Base-by-base conservation (phyloP, 2,329 filamentous ascomycete genomes). In the Neonectria magnoliae region DNA sequence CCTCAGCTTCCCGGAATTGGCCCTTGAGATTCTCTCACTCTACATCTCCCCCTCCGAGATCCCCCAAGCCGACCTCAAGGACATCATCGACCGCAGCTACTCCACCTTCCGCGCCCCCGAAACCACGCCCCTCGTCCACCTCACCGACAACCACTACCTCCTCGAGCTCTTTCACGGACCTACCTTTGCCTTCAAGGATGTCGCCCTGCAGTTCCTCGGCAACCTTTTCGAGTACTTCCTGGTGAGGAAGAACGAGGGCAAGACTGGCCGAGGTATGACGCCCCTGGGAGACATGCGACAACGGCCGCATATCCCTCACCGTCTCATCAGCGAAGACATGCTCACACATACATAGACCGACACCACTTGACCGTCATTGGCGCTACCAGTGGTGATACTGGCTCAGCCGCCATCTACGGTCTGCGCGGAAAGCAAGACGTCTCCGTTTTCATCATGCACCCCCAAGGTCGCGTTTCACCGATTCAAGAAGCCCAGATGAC, bases 401-500 rank as follows among this genome's bases (percentile, higher is more conserved):
- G 95, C 25, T 97, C 93, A 29, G 95, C 95, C 11, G 96, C 96
- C 70, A 98, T 99, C 73, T 98, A 98, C 76, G 96, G 96, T 60
- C 85, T 99, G 59, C 85, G 94, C 55, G 94, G 94, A 59, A 98
- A 98, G 88, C 94, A 97, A 81, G 96, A 99, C 84, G 93, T 98
- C 16, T 97, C 93, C 0, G 93, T 98, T 57, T 96, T 97, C 82
- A 98, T 99, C 77, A 87, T 98, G 74, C 91, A 95, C 79, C 96
- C 96, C 27, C 93, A 96, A 79, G 95, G 94, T 67, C 92, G 93
- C 71, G 91, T 98, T 67, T 94, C 91, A 77, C 93, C 94, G 14
- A 92, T 98, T 62, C 96, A 98, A 80, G 93, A 98, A 80, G 92
- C 93, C 5, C 96, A 98, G 82, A 98, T 98, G 96, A 98, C 94